Evolutionary conservation across 2,329 filamentous ascomycete genomes (phyloP).

Genomic region (Taxawa tesnikishii): DNA sequence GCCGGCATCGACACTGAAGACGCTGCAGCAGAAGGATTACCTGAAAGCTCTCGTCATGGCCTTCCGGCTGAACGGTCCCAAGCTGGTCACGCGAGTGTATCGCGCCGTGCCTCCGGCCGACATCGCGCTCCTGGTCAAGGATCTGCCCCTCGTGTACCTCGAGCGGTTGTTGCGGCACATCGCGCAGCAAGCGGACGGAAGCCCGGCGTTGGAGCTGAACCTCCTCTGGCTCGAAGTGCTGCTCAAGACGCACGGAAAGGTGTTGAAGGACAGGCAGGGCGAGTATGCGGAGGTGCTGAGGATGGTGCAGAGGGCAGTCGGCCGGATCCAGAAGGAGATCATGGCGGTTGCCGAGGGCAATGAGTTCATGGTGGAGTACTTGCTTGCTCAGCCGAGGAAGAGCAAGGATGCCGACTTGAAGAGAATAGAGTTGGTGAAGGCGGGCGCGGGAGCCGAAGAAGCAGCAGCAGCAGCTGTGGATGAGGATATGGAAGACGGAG

Average conservation of each 20-base stretch:
- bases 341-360: constrained; percentile 78
- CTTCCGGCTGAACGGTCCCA: constrained; percentile 82
- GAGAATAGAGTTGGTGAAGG: constrained; percentile 3
- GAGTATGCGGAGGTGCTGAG: constrained; percentile 76
- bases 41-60: constrained; percentile 93
- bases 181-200: constrained; percentile 75
- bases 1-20: constrained; percentile 54
- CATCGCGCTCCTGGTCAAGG: constrained; percentile 64
- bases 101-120: constrained; percentile 65
- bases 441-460: neutral
- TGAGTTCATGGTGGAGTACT: constrained; percentile 76
- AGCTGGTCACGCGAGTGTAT: constrained; percentile 74
- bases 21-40: constrained; percentile 67
- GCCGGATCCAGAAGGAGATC: constrained; percentile 70
- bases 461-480: neutral
- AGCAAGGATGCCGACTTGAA: constrained; percentile 1
- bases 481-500: constrained; percentile 2
- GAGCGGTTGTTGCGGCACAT: constrained; percentile 76
- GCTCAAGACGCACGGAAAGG: constrained; percentile 71
- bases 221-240: constrained; percentile 79
- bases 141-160: constrained; percentile 76
- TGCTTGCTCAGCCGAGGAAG: constrained; percentile 33
- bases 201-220: constrained; percentile 89
- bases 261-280: constrained; percentile 67
- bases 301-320: constrained; percentile 67